Percentiles rank a stretch among this genome's conserved stretches.
These are phyloP conservation scores for Boletellus ananas DNA, from an alignment of 768 basidiomycete species.

Conservation along the genomic window DNA sequence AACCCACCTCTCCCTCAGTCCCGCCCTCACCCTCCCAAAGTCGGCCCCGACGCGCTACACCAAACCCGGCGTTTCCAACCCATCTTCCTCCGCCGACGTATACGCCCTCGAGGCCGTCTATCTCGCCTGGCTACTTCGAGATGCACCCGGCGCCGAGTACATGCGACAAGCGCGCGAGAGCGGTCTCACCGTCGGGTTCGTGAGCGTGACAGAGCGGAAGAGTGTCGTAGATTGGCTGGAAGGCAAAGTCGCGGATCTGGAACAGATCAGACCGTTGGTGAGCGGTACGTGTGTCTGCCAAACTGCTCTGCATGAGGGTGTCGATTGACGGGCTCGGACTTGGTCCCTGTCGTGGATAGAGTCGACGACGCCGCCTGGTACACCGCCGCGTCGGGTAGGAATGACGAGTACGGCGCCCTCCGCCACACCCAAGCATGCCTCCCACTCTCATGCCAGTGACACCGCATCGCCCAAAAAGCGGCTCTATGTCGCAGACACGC, in stretches of 20 bases:
- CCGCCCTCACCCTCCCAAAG: slow-evolving; percentile 59
- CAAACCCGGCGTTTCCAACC: slow-evolving; percentile 48
- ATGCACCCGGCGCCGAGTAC: slow-evolving; percentile 79
- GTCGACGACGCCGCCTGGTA: slow-evolving; percentile 60
- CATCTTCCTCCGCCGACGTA: slow-evolving; percentile 43
- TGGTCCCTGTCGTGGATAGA: slow-evolving; percentile 25
- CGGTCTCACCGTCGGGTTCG: slow-evolving; percentile 70
- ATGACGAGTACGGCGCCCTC: slow-evolving; percentile 15
- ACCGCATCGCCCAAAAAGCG: slow-evolving; percentile 56
- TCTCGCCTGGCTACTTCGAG: slow-evolving; percentile 76
- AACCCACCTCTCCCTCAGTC: slow-evolving; percentile 60
- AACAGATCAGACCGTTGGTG: slow-evolving; percentile 22
- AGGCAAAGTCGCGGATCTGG: slow-evolving; percentile 38
- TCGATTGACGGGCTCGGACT: not conserved
- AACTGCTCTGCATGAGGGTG: not conserved
- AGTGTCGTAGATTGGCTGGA: slow-evolving; percentile 83
- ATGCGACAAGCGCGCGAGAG: slow-evolving; percentile 79
- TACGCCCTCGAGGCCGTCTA: slow-evolving; percentile 80
- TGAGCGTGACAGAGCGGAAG: slow-evolving; percentile 86
- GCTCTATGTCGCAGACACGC: slow-evolving; percentile 71
- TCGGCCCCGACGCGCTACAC: slow-evolving; percentile 73
- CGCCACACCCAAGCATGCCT: slow-evolving; percentile 19
- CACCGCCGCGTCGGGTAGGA: slow-evolving; percentile 40
- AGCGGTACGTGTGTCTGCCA: slow-evolving; percentile 13
- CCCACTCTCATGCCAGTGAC: slow-evolving; percentile 24